A percentile compares a stretch with the other conserved stretches of the same genome.
phyloP scores from a whole-genome alignment of 345 rosid species.

The Corymbia maculata region DNA sequence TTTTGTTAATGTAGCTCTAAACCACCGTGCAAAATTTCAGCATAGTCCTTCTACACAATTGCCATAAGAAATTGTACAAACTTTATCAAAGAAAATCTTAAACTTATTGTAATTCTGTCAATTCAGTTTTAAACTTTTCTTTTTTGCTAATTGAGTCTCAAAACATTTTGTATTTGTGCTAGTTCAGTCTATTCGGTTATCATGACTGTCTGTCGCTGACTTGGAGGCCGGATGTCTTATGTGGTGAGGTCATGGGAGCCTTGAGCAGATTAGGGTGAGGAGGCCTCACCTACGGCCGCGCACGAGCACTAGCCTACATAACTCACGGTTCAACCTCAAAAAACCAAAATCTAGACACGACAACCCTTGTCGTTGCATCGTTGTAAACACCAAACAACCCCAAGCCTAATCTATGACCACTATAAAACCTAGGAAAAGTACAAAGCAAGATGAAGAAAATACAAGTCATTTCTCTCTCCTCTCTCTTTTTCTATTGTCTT shows the following conservation, averaged over 20 bases:
- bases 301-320: not conserved
- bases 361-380: not conserved
- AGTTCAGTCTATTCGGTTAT: too few species aligned
- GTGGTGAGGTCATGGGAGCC: not conserved
- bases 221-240: accelerated
- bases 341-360: not conserved
- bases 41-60: not conserved
- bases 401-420: not conserved
- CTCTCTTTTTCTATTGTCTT: too few species aligned
- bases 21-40: accelerated
- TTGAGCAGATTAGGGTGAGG: not conserved
- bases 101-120: too few species aligned
- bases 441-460: not conserved
- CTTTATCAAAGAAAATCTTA: too few species aligned
- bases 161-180: accelerated
- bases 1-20: not conserved
- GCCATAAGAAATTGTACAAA: accelerated
- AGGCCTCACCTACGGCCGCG: accelerated
- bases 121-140: too few species aligned
- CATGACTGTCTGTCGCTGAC: accelerated
- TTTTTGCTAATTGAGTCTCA: too few species aligned
- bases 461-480: too few species aligned
- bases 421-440: not conserved
- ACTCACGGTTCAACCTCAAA: not conserved
- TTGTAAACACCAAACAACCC: not conserved